Conservation (phyloP, 345 rosid genomes). For the Gossypium thurberi region DNA sequence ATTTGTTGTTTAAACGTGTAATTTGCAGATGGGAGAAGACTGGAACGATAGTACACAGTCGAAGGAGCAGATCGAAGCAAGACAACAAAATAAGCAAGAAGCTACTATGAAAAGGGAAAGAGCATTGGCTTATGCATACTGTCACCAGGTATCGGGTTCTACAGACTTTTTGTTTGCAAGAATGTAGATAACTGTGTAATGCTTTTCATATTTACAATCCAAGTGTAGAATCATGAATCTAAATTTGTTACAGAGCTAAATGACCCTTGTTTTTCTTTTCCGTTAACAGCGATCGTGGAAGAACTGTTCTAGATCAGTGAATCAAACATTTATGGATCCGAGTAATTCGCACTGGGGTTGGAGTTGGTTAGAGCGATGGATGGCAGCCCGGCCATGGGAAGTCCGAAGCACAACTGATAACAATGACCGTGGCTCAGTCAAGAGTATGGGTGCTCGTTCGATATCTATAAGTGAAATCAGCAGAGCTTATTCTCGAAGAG, state of each 20-base stretch:
- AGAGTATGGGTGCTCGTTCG: constrained; percentile 43
- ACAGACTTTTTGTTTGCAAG: neutral
- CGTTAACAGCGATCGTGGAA: constrained; percentile 53
- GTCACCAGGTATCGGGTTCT: constrained; percentile 64
- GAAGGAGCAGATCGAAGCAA: constrained; percentile 65
- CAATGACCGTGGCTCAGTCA: constrained; percentile 52
- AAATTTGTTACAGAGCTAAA: neutral
- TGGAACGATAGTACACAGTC: constrained; percentile 70
- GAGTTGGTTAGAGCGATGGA: constrained; percentile 99
- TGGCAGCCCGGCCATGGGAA: constrained; percentile 82
- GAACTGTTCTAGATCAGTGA: constrained; percentile 39
- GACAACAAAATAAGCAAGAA: constrained; percentile 48
- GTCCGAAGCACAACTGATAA: constrained; percentile 32
- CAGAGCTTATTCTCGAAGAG: constrained; percentile 34
- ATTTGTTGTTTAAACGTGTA: neutral
- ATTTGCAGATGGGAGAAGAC: constrained; percentile 43
- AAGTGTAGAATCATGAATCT: neutral
- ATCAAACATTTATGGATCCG: constrained; percentile 60
- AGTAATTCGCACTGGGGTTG: constrained; percentile 87
- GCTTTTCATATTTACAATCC: neutral
- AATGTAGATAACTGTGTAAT: neutral
- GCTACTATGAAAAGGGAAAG: constrained; percentile 88
- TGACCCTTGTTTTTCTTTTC: neutral
- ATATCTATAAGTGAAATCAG: constrained; percentile 43
- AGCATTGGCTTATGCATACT: constrained; percentile 77